A percentile compares a stretch with the other conserved stretches of the same genome.
phyloP scores from a whole-genome alignment of 177 flowering plant species.

The Vitis hybrid region DNA sequence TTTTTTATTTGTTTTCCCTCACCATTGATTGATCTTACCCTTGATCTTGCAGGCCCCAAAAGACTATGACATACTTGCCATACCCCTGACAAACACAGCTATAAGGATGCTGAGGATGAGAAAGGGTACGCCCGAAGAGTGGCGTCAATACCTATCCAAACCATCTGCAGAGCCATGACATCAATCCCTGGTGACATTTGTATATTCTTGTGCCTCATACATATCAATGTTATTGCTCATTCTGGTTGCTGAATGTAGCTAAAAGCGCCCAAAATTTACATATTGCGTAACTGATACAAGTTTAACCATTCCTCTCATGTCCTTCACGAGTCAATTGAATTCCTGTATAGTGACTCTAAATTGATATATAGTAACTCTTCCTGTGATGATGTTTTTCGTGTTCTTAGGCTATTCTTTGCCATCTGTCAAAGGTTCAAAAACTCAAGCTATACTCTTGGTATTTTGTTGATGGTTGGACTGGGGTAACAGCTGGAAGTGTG shows the following conservation, averaged over 20 bases:
- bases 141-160: conserved; percentile 72
- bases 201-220: conserved; percentile 15
- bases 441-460: too few species aligned
- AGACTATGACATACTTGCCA: conserved; percentile 76
- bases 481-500: too few species aligned
- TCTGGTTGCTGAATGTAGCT: neutral
- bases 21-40: neutral
- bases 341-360: neutral
- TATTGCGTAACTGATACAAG: neutral
- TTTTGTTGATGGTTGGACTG: too few species aligned
- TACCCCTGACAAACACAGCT: conserved; percentile 74
- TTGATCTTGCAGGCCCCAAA: conserved; percentile 66
- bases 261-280: neutral
- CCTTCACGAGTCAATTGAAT: neutral
- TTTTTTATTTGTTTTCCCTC: neutral
- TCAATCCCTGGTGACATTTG: conserved; percentile 2
- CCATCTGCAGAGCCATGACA: conserved; percentile 35
- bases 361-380: too few species aligned
- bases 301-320: neutral
- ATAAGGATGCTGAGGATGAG: conserved; percentile 57
- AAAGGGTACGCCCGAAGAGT: conserved; percentile 73
- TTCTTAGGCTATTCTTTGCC: too few species aligned
- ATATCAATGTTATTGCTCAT: conserved; percentile 1
- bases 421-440: too few species aligned
- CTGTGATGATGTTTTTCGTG: too few species aligned